phyloP scores from a whole-genome alignment of 768 basidiomycete species.

The Suillus clintonianus region DNA sequence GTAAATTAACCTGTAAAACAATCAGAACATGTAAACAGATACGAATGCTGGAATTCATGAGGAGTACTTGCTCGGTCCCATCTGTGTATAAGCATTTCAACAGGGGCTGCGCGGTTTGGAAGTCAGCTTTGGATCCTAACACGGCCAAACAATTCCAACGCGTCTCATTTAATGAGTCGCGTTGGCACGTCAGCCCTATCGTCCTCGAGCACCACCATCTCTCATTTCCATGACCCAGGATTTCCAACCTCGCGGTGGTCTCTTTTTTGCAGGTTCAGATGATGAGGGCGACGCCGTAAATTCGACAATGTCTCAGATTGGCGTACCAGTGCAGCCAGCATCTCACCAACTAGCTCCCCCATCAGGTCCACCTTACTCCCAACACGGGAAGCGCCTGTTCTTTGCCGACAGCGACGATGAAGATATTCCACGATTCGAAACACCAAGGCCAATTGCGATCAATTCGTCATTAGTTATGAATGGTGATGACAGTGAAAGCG shows the following conservation, averaged over 20 bases:
- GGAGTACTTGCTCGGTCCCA: too few relatives aligned
- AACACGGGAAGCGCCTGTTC: constrained; percentile 38
- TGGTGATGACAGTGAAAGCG: constrained; percentile 32
- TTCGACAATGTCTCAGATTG: not conserved
- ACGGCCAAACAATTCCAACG: constrained; percentile 26
- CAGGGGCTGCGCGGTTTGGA: not conserved
- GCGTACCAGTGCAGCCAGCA: not conserved
- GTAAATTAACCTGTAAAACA: too few relatives aligned
- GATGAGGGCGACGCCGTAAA: constrained; percentile 41
- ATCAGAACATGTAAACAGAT: too few relatives aligned
- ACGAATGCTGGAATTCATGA: too few relatives aligned
- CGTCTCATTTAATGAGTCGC: not conserved
- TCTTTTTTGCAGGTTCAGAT: constrained; percentile 64
- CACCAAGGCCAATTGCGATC: constrained; percentile 3
- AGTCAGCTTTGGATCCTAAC: constrained; percentile 15
- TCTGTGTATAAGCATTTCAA: too few relatives aligned
- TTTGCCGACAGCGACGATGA: constrained; percentile 49
- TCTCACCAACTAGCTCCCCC: constrained; percentile 1
- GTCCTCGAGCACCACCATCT: not conserved
- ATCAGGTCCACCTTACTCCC: constrained; percentile 12
- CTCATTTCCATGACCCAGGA: not conserved
- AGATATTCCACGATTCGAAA: constrained; percentile 21
- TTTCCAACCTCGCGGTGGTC: constrained; percentile 13
- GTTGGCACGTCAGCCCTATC: constrained; percentile 8
- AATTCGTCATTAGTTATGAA: constrained; percentile 41